Percentiles rank a stretch among this genome's conserved stretches.
Conservation (phyloP, 2,329 filamentous ascomycete genomes). For the Pleoardoris graminearum region DNA sequence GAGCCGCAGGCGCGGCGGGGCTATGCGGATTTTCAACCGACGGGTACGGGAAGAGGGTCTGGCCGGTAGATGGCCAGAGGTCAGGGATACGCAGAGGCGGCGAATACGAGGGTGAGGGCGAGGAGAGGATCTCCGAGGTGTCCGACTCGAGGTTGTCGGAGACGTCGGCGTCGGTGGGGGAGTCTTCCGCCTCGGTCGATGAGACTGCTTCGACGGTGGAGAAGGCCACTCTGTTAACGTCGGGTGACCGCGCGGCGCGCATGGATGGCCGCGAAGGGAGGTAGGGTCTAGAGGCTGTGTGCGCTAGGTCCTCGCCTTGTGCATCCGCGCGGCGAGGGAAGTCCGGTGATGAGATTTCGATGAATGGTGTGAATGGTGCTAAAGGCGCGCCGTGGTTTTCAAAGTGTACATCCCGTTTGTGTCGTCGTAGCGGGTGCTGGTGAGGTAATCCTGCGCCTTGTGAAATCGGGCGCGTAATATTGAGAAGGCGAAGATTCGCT, state of each 20-base stretch:
- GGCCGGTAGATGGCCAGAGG: constrained; percentile 32
- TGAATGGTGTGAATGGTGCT: constrained; percentile 16
- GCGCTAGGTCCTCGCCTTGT: constrained; percentile 10
- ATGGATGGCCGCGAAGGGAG: constrained; percentile 19
- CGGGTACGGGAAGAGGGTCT: constrained; percentile 32
- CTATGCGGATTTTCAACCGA: constrained; percentile 36
- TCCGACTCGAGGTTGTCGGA: constrained; percentile 38
- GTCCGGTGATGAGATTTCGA: constrained; percentile 18
- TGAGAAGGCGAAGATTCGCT: constrained; percentile 44
- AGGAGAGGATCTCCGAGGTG: constrained; percentile 36
- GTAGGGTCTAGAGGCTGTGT: constrained; percentile 14
- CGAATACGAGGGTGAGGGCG: constrained; percentile 35
- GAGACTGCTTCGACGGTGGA: constrained; percentile 27
- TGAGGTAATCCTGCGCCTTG: constrained; percentile 27
- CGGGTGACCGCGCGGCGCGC: constrained; percentile 5
- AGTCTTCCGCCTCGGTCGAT: constrained; percentile 34
- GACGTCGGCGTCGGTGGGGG: constrained; percentile 38
- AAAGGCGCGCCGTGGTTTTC: constrained; percentile 23
- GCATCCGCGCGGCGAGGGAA: constrained; percentile 18
- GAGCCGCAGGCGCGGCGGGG: constrained; percentile 19
- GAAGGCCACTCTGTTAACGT: constrained; percentile 6
- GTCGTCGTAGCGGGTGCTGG: constrained; percentile 19
- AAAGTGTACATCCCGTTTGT: constrained; percentile 29
- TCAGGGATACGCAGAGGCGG: constrained; percentile 25
- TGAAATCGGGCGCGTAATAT: constrained; percentile 28